Evolutionary conservation across 345 rosid genomes (phyloP).

Genomic region (Pseudoturritis turrita): DNA sequence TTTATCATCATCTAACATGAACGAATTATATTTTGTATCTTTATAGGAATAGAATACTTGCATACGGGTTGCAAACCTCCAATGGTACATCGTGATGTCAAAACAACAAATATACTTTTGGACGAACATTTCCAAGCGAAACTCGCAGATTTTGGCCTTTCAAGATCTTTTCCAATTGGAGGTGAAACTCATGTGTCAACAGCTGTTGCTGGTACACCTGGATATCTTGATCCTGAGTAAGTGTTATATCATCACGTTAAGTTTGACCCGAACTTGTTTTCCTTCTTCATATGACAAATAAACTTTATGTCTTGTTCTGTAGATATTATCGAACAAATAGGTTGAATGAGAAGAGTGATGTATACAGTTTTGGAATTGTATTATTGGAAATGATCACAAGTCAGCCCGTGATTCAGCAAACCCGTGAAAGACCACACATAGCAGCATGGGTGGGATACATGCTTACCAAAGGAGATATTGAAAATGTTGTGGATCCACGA

Average conservation of each 20-base stretch:
- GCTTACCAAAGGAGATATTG: background rate
- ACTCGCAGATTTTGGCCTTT: background rate
- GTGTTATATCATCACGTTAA: background rate
- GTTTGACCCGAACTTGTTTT: too few relatives aligned
- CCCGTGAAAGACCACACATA: background rate
- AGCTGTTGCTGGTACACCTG: background rate
- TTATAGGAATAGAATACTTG: background rate
- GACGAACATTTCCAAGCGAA: background rate
- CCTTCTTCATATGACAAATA: too few relatives aligned
- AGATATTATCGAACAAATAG: background rate
- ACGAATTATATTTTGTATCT: background rate
- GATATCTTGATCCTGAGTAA: background rate
- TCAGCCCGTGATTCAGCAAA: background rate
- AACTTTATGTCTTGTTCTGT: too few relatives aligned
- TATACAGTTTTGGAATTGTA: conserved; percentile 14
- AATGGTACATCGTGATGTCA: background rate
- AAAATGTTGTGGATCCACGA: too few relatives aligned
- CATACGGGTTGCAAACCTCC: background rate
- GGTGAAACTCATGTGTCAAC: background rate
- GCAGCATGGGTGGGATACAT: background rate
- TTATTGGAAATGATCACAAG: background rate
- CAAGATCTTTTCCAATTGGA: background rate
- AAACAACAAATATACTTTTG: background rate
- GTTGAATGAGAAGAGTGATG: conserved; percentile 3
- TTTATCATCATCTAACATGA: background rate